These are phyloP conservation scores for Colletotrichum australisinense DNA, from an alignment of 2,329 filamentous ascomycete species.

Conservation along the genomic window DNA sequence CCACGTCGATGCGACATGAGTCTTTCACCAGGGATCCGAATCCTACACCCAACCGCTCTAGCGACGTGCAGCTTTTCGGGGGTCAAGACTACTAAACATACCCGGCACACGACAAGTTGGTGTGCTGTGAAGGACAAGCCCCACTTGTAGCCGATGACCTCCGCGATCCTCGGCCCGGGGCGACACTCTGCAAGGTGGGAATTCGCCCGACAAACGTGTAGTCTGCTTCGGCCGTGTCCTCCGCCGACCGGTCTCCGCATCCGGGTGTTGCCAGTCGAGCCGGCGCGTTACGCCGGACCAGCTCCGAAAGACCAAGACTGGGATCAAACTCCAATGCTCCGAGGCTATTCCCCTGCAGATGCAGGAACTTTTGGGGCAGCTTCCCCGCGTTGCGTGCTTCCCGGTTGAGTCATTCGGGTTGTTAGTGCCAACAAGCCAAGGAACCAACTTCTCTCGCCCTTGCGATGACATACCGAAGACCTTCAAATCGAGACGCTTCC, in stretches of 20 bases:
- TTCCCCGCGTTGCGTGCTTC: slow-evolving; percentile 5
- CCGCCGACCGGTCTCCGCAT: background rate
- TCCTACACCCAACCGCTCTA: slow-evolving; percentile 1
- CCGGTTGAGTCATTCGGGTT: slow-evolving; percentile 23
- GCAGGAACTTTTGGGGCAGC: slow-evolving; percentile 6
- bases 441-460: background rate
- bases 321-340: background rate
- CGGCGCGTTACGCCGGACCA: background rate
- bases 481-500: background rate
- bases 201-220: background rate
- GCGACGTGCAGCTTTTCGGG: background rate
- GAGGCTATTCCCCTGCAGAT: slow-evolving; percentile 1
- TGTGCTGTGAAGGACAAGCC: background rate
- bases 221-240: background rate
- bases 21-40: background rate
- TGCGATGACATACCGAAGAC: background rate
- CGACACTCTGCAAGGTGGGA: background rate
- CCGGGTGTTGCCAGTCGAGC: background rate
- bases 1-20: background rate
- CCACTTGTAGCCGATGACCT: background rate
- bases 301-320: background rate
- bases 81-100: background rate
- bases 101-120: background rate
- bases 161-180: background rate
- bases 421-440: background rate